phyloP scores from a whole-genome alignment of 495 filamentous ascomycete species.

The Cladorrhinum samala region DNA sequence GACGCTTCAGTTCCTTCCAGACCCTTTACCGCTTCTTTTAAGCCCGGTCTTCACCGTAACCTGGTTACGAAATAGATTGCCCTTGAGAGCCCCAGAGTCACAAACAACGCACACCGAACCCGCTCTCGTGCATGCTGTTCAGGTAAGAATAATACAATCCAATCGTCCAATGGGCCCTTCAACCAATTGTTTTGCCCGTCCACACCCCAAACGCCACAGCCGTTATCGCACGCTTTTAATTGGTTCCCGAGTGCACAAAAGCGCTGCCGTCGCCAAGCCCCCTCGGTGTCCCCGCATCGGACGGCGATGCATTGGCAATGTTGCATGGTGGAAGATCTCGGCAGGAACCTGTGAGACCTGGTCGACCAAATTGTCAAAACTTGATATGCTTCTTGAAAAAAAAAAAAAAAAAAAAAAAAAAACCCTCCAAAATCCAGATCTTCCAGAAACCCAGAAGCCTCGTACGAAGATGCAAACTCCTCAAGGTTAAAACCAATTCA shows the following conservation, averaged over 20 bases:
- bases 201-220: not conserved
- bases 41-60: not conserved
- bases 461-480: too few species aligned
- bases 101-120: not conserved
- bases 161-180: slow-evolving; percentile 9
- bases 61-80: slow-evolving; percentile 2
- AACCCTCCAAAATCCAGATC: too few species aligned
- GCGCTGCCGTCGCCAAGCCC: not conserved
- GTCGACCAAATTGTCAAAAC: too few species aligned
- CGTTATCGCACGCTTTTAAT: slow-evolving; percentile 8
- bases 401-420: too few species aligned
- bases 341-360: not conserved
- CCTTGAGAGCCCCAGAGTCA: not conserved
- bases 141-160: slow-evolving; percentile 16
- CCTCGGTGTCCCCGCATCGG: slow-evolving; percentile 3
- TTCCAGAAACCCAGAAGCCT: too few species aligned
- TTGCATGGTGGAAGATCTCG: too few species aligned
- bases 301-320: not conserved
- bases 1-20: too few species aligned
- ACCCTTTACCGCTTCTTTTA: slow-evolving; percentile 1
- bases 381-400: too few species aligned
- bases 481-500: not conserved
- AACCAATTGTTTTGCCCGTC: not conserved
- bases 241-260: slow-evolving; percentile 6
- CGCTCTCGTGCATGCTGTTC: not conserved